A percentile compares a stretch with the other conserved stretches of the same genome.
These are phyloP conservation scores for Russula virescens DNA, from an alignment of 768 basidiomycete genomes.

Conservation along the genomic window DNA sequence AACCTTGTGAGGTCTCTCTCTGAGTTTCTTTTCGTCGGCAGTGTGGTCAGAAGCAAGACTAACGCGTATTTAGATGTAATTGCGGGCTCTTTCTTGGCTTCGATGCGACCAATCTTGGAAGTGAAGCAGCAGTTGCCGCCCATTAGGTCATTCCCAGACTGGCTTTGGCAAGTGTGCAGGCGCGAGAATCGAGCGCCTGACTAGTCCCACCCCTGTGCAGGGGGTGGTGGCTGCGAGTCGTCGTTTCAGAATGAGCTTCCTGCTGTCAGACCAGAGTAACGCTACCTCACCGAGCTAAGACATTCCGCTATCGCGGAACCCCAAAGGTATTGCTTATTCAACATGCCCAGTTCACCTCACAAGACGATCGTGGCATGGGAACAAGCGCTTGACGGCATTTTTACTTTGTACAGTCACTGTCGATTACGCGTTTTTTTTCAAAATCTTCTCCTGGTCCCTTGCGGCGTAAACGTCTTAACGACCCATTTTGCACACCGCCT, in stretches of 20 bases:
- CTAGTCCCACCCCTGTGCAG: not conserved
- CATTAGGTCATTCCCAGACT: not conserved
- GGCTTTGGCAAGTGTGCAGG: not conserved
- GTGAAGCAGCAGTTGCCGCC: too few relatives aligned
- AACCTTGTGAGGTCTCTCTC: too few relatives aligned
- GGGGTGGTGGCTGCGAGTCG: not conserved
- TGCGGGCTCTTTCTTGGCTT: not conserved
- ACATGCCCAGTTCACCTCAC: not conserved
- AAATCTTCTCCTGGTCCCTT: conserved; percentile 15
- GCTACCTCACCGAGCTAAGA: not conserved
- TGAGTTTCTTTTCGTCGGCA: not conserved
- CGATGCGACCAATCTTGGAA: not conserved
- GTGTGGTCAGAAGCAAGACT: not conserved
- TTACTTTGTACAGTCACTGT: not conserved
- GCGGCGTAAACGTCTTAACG: not conserved
- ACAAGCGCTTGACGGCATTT: conserved; percentile 5
- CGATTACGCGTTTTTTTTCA: not conserved
- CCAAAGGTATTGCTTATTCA: not conserved
- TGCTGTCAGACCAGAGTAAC: not conserved
- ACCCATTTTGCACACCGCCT: not conserved
- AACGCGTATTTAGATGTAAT: too few relatives aligned
- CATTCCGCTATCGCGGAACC: not conserved
- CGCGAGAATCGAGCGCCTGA: not conserved
- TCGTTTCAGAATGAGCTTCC: not conserved
- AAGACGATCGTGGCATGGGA: conserved; percentile 5